A percentile compares a stretch with the other conserved stretches of the same genome.
phyloP scores from a whole-genome alignment of 2,329 filamentous ascomycete species.

The Remersonia thermophila region DNA sequence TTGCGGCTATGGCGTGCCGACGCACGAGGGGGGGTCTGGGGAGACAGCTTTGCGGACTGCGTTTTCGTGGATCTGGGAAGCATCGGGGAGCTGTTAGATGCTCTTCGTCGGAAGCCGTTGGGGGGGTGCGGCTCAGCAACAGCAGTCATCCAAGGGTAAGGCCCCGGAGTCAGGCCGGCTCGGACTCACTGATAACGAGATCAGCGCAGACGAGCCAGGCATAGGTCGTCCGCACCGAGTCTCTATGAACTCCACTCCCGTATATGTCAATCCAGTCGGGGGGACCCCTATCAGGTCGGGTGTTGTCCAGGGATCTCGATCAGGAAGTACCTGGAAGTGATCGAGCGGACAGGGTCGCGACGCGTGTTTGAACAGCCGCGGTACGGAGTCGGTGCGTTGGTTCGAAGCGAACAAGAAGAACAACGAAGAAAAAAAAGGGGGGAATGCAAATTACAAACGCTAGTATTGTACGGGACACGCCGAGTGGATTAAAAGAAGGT shows the following conservation, averaged over 20 bases:
- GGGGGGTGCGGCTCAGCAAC: constrained; percentile 5
- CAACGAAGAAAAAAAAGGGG: constrained; percentile 7
- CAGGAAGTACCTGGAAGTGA: background rate
- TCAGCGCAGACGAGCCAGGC: constrained; percentile 48
- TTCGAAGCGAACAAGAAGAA: constrained; percentile 9
- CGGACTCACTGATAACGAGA: constrained; percentile 39
- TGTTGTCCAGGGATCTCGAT: background rate
- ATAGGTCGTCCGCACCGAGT: constrained; percentile 51
- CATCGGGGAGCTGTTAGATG: background rate
- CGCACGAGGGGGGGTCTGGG: constrained; percentile 45
- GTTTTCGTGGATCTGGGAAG: constrained; percentile 33
- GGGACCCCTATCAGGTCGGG: background rate
- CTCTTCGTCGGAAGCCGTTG: constrained; percentile 3
- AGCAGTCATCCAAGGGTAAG: no score
- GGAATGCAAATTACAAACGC: constrained; percentile 10
- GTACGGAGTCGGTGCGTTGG: constrained; percentile 5
- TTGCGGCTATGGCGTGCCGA: constrained; percentile 44
- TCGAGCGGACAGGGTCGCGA: constrained; percentile 10
- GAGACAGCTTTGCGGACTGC: constrained; percentile 40
- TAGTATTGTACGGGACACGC: constrained; percentile 5
- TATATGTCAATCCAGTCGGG: constrained; percentile 9
- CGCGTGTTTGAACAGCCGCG: constrained; percentile 10
- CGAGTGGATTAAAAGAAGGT: constrained; percentile 17
- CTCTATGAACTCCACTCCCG: constrained; percentile 24
- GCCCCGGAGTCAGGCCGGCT: no score